phyloP scores from a whole-genome alignment of 495 filamentous ascomycete species.

The Penicillium manginii region DNA sequence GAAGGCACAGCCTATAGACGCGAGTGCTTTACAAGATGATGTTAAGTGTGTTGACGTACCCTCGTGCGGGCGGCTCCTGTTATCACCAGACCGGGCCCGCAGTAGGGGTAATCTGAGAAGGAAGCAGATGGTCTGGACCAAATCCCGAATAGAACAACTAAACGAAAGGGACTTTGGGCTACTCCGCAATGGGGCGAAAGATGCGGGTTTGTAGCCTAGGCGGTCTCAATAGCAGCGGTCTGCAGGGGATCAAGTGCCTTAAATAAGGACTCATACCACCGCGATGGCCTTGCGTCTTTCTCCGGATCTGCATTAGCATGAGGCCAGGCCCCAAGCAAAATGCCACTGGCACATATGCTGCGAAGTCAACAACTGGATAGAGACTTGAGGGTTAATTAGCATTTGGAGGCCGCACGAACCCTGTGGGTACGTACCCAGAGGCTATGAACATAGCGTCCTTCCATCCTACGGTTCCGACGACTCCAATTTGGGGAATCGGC shows the following conservation, averaged over 20 bases:
- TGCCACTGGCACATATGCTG: slow-evolving; percentile 12
- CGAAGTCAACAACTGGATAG: slow-evolving; percentile 11
- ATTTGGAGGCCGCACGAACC: slow-evolving; percentile 19
- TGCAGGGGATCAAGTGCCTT: slow-evolving; percentile 10
- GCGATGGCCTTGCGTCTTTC: slow-evolving; percentile 9
- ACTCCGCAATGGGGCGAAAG: background rate
- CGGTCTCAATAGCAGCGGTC: background rate
- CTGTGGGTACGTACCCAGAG: slow-evolving; percentile 26
- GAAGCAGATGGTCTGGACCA: background rate
- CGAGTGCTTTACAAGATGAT: background rate
- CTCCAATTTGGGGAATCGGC: background rate
- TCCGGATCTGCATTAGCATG: slow-evolving; percentile 25
- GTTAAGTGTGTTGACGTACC: background rate
- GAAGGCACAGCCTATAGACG: background rate
- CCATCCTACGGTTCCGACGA: background rate
- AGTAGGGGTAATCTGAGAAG: background rate
- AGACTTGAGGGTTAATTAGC: slow-evolving; percentile 19
- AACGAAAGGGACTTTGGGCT: background rate
- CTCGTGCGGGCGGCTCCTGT: background rate
- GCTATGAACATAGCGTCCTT: slow-evolving; percentile 28
- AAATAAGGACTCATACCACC: slow-evolving; percentile 13
- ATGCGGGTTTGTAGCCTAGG: slow-evolving; percentile 1
- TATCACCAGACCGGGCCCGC: background rate
- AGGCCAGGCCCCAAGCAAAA: slow-evolving; percentile 17
- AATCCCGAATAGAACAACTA: background rate